Conservation (phyloP, 139 green algal genomes). For the Ulvella scutata region DNA sequence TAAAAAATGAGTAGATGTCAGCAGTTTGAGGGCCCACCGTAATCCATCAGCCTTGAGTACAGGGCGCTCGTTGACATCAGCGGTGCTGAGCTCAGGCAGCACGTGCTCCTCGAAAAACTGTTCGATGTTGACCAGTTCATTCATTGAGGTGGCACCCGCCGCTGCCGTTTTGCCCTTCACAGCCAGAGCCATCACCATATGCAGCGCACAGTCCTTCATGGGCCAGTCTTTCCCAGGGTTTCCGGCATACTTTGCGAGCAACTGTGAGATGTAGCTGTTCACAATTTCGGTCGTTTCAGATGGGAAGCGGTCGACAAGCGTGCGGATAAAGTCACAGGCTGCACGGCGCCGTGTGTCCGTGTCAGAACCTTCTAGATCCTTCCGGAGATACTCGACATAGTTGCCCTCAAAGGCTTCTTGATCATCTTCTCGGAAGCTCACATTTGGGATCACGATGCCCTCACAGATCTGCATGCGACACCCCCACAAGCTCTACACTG, state of each 20-base stretch:
- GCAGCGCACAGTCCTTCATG: constrained; percentile 91
- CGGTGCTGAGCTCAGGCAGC: constrained; percentile 60
- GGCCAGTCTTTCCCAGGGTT: constrained; percentile 54
- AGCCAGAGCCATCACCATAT: constrained; percentile 84
- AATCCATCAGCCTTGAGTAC: constrained; percentile 90
- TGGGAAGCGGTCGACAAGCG: constrained; percentile 64
- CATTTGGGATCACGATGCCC: constrained; percentile 77
- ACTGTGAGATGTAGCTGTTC: constrained; percentile 41
- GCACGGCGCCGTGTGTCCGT: constrained; percentile 78
- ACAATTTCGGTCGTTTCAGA: constrained; percentile 66
- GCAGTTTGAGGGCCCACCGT: too few relatives aligned
- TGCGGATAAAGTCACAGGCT: constrained; percentile 81
- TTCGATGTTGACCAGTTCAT: constrained; percentile 74
- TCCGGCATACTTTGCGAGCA: constrained; percentile 54
- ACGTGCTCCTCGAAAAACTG: constrained; percentile 76
- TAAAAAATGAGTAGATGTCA: too few relatives aligned
- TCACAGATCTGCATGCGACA: constrained; percentile 56
- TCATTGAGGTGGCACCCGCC: constrained; percentile 72
- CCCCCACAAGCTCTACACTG: too few relatives aligned
- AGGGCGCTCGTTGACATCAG: constrained; percentile 39
- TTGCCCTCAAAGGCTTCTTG: constrained; percentile 93
- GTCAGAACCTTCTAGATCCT: constrained; percentile 90
- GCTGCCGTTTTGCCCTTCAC: constrained; percentile 66
- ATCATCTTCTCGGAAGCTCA: constrained; percentile 44
- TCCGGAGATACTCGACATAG: constrained; percentile 83